Conservation (phyloP, 2,329 filamentous ascomycete genomes). For the Diplodia mutila region DNA sequence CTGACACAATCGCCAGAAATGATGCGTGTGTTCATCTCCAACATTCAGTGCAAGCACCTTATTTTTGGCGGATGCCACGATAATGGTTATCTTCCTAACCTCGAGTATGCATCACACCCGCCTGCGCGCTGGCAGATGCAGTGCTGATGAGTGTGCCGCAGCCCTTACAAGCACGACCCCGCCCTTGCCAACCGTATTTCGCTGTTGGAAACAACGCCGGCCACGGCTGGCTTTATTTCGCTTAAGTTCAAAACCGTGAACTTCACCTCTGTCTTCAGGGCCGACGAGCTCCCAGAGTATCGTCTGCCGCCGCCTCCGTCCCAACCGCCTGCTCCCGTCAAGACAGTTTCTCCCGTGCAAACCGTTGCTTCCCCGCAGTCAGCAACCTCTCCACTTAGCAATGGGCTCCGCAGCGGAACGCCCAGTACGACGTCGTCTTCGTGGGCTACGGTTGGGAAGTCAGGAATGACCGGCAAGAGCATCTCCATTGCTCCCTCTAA, state of each 20-base stretch:
- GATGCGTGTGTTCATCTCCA: constrained; percentile 51
- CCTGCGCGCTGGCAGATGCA: neutral
- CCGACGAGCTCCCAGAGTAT: constrained; percentile 44
- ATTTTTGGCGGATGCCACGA: constrained; percentile 55
- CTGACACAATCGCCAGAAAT: constrained; percentile 40
- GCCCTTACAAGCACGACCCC: constrained; percentile 48
- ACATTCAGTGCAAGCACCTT: constrained; percentile 52
- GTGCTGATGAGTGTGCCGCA: neutral
- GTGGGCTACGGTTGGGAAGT: constrained; percentile 58
- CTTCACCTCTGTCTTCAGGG: constrained; percentile 49
- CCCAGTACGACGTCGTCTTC: constrained; percentile 22
- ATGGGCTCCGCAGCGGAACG: constrained; percentile 31
- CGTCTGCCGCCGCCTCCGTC: constrained; percentile 22
- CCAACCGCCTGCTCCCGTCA: constrained; percentile 27
- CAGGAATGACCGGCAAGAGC: constrained; percentile 82
- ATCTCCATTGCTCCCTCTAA: constrained; percentile 55
- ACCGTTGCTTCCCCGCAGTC: constrained; percentile 22
- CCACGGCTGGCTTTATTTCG: constrained; percentile 46
- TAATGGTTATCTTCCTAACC: constrained; percentile 50
- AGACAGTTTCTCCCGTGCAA: constrained; percentile 24
- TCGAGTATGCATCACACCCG: constrained; percentile 36
- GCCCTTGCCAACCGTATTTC: constrained; percentile 46
- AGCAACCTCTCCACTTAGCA: constrained; percentile 28
- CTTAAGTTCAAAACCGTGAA: constrained; percentile 47
- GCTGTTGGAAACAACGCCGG: constrained; percentile 50